Evolutionary conservation across 108 stramenopile species (phyloP), one percentile per base, ranked within the genome.

Genomic region (Nitzschia inconspicua): DNA sequence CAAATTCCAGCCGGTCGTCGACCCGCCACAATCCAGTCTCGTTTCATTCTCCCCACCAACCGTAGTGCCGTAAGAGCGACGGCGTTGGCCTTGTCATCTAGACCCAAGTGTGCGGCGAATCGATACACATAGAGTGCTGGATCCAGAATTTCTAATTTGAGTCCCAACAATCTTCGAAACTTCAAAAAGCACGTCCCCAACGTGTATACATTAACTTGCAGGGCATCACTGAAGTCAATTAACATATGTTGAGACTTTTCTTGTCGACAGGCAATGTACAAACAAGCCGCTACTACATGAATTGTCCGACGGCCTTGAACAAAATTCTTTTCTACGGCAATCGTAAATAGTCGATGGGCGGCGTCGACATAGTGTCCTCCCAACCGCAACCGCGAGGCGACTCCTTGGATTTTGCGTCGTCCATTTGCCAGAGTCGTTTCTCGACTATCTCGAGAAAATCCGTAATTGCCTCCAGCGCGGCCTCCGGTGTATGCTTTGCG

Each of bases 91-190:
- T 94, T 94, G 52, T 95, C 91, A 25, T 95, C 96, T 8, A 99
- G 79, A 42, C 96, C 93, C 43, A 99, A 77, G 76, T 96, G 92
- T 23, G 91, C 91, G 1, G 98, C 98, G 78, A 97, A 98, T 8
- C 98, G 93, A 66, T 98, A 97, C 22, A 99, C 93, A 68, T 94
- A 99, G 37, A 98, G 80, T n/a, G 95, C 90, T 3, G 99, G 99
- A 71, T 98, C 99, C 29, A 98, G 81, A 53, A 97, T 82, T 64
- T 95, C 93, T 54, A 98, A 70, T 48, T 94, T 87, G 40, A 99
- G 68, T 29, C 94, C 95, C 57, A 98, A 47, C 40, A 96, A 59
- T 34, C 93, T 71, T 14, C 93, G 78, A 63, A 99, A 97, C 55
- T 96, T 95, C 40, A 98, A 68, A 78, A 98, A 99, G 64, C 88